Evolutionary conservation across 208 protist genomes (phyloP).

Genomic region (Leptomonas seymouri): DNA sequence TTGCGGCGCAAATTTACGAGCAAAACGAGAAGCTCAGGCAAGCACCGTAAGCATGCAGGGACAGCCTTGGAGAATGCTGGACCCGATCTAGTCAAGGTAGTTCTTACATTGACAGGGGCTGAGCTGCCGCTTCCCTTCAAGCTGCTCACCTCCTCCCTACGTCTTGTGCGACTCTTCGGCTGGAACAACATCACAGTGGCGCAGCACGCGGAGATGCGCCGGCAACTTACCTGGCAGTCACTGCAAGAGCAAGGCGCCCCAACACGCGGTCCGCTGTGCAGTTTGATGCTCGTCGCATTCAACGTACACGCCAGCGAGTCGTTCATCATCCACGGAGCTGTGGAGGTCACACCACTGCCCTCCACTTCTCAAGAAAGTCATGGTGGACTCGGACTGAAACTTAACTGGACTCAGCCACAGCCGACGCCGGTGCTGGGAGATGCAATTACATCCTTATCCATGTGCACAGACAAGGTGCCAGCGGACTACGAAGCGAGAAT

Average conservation of each 20-base stretch:
- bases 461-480: background rate
- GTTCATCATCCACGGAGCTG: slow-evolving; percentile 39
- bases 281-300: slow-evolving; percentile 61
- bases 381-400: slow-evolving; percentile 22
- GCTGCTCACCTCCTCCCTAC: slow-evolving; percentile 78
- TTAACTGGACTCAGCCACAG: slow-evolving; percentile 21
- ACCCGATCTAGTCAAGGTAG: background rate
- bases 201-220: slow-evolving; percentile 32
- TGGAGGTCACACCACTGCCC: slow-evolving; percentile 20
- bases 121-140: slow-evolving; percentile 62
- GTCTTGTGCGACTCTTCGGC: slow-evolving; percentile 77
- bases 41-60: background rate
- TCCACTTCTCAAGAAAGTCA: background rate
- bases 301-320: slow-evolving; percentile 51
- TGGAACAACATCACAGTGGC: slow-evolving; percentile 46
- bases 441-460: slow-evolving; percentile 54
- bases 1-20: slow-evolving; percentile 24
- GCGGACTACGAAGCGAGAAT: slow-evolving; percentile 2
- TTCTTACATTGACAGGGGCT: slow-evolving; percentile 38
- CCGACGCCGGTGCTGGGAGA: slow-evolving; percentile 51
- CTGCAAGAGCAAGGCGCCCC: slow-evolving; percentile 18
- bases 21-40: background rate
- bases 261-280: slow-evolving; percentile 36
- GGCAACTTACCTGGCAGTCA: slow-evolving; percentile 27
- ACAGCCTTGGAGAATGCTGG: background rate